Evolutionary conservation across 2,329 filamentous ascomycete genomes (phyloP).

Genomic region (Diaporthe capsici): DNA sequence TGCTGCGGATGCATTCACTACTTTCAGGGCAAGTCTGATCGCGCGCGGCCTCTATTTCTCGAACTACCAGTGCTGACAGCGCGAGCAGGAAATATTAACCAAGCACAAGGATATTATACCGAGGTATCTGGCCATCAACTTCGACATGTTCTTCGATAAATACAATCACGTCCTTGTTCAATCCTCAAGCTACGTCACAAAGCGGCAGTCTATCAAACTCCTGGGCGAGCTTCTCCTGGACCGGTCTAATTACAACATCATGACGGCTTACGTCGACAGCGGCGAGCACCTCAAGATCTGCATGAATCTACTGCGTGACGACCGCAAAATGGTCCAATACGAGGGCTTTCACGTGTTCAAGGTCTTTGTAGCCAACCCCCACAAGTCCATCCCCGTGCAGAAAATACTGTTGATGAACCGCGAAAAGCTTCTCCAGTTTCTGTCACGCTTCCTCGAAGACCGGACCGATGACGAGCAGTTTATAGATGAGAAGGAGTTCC

Average conservation of each 20-base stretch:
- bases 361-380: conserved; percentile 98
- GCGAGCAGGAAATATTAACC: conserved; percentile 85
- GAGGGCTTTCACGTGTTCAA: conserved; percentile 99
- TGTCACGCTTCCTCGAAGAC: conserved; percentile 93
- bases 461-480: conserved; percentile 98
- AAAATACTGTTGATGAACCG: conserved; percentile 97
- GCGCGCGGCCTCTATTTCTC: not conserved
- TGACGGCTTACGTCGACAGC: conserved; percentile 96
- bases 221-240: conserved; percentile 95
- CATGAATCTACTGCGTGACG: conserved; percentile 96
- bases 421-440: conserved; percentile 88
- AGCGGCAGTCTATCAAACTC: conserved; percentile 97
- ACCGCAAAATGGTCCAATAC: conserved; percentile 99
- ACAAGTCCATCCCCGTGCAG: conserved; percentile 96
- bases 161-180: conserved; percentile 92
- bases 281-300: conserved; percentile 97
- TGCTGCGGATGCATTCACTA: conserved; percentile 96
- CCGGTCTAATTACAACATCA: conserved; percentile 96
- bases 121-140: conserved; percentile 89
- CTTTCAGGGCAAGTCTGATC: conserved; percentile 80
- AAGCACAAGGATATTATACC: conserved; percentile 94
- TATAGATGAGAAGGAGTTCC: conserved; percentile 95
- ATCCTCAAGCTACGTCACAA: conserved; percentile 96
- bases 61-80: conserved; percentile 15
- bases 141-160: conserved; percentile 90